Evolutionary conservation across 495 filamentous ascomycete genomes (phyloP).

Genomic region (Apodospora peruviana): DNA sequence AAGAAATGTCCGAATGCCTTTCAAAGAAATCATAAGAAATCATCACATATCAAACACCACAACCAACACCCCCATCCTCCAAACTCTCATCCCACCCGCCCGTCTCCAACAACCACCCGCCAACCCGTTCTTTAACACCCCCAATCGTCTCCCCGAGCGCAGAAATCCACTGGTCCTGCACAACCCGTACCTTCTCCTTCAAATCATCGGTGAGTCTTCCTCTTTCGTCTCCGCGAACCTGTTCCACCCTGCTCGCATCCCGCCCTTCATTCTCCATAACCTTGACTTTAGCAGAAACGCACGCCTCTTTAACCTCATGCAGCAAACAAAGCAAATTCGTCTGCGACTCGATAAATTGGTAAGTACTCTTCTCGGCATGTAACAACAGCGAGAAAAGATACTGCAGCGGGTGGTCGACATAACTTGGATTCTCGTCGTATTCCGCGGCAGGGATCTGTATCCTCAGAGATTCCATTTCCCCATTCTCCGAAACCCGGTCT

Average conservation of each 20-base stretch:
- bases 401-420: constrained; percentile 72
- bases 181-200: constrained; percentile 82
- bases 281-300: constrained; percentile 56
- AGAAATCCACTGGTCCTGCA: constrained; percentile 78
- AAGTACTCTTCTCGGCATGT: constrained; percentile 84
- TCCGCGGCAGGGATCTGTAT: constrained; percentile 72
- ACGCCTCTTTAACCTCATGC: constrained; percentile 84
- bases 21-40: no score
- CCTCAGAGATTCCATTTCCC: constrained; percentile 37
- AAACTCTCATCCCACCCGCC: constrained; percentile 71
- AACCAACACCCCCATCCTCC: constrained; percentile 43
- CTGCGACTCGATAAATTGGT: constrained; percentile 95
- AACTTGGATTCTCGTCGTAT: constrained; percentile 78
- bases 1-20: no score
- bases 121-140: constrained; percentile 51
- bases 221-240: constrained; percentile 60
- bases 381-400: constrained; percentile 79
- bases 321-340: constrained; percentile 87
- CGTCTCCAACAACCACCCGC: constrained; percentile 57
- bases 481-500: constrained; percentile 61
- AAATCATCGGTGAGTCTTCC: constrained; percentile 70
- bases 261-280: constrained; percentile 52
- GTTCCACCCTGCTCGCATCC: constrained; percentile 52
- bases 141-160: constrained; percentile 46
- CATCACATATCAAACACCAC: no score